These are phyloP conservation scores for Mortierella sp. DNA, from an alignment of 371 early-diverging fungal genomes.

Conservation along the genomic window DNA sequence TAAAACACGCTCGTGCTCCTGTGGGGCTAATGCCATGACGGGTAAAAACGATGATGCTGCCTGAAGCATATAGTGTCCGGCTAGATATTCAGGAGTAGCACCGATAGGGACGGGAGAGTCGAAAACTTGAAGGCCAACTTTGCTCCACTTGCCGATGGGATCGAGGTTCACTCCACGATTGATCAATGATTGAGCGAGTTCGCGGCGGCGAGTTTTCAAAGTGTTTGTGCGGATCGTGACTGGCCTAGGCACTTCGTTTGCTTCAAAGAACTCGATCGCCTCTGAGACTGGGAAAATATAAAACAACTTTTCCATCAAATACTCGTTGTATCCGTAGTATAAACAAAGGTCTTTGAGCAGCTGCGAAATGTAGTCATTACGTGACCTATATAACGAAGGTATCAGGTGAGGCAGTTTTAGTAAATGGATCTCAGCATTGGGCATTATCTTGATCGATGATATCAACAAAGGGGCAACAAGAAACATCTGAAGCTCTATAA, in stretches of 20 bases:
- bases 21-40: slow-evolving; percentile 96
- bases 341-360: slow-evolving; percentile 87
- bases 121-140: slow-evolving; percentile 93
- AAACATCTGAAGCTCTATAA: not conserved
- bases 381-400: slow-evolving; percentile 60
- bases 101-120: slow-evolving; percentile 93
- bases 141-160: slow-evolving; percentile 95
- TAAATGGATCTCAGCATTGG: not conserved
- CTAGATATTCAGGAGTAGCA: slow-evolving; percentile 99
- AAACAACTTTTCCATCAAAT: slow-evolving; percentile 92
- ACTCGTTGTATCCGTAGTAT: slow-evolving; percentile 98
- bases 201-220: slow-evolving; percentile 93
- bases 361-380: slow-evolving; percentile 89
- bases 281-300: slow-evolving; percentile 92
- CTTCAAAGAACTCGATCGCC: slow-evolving; percentile 98
- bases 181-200: slow-evolving; percentile 95
- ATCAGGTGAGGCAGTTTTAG: not conserved
- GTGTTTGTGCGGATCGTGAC: slow-evolving; percentile 98
- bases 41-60: slow-evolving; percentile 98
- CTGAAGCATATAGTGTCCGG: slow-evolving; percentile 99
- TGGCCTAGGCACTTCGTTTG: slow-evolving; percentile 98
- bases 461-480: not conserved
- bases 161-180: slow-evolving; percentile 99
- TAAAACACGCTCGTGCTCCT: slow-evolving; percentile 93
- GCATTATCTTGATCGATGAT: not conserved